phyloP scores from a whole-genome alignment of 2,329 filamentous ascomycete species.

The Alternaria angustiovoidea region DNA sequence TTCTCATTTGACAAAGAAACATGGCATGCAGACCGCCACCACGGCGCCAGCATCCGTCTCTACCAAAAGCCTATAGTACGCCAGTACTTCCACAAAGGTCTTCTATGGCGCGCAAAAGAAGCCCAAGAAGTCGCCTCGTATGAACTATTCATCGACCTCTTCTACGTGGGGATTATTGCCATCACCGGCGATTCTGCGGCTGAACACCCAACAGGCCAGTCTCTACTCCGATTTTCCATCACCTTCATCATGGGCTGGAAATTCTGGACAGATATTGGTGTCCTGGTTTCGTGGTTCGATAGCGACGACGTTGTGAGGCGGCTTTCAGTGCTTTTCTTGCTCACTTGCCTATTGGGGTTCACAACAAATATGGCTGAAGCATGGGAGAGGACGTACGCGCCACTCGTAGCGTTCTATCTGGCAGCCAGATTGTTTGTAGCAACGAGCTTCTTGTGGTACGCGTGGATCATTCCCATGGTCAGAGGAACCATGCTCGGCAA shows the following conservation, averaged over 20 bases:
- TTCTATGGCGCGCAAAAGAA: conserved; percentile 68
- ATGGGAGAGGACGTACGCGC: conserved; percentile 63
- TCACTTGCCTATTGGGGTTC: conserved; percentile 68
- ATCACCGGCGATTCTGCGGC: conserved; percentile 69
- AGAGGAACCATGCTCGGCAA: conserved; percentile 63
- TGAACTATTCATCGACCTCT: conserved; percentile 70
- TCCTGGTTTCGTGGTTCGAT: conserved; percentile 69
- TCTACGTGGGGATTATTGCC: conserved; percentile 71
- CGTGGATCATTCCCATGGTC: conserved; percentile 65
- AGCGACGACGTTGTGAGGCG: conserved; percentile 67
- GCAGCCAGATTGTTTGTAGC: conserved; percentile 63
- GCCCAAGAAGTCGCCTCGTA: conserved; percentile 69
- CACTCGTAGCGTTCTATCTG: conserved; percentile 68
- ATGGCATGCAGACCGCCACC: conserved; percentile 49
- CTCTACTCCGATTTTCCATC: conserved; percentile 67
- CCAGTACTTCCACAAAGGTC: conserved; percentile 72
- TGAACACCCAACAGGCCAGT: conserved; percentile 62
- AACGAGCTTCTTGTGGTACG: conserved; percentile 58
- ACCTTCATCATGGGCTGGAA: conserved; percentile 71
- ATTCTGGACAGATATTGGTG: conserved; percentile 68
- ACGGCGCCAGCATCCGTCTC: conserved; percentile 61
- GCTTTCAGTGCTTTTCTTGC: conserved; percentile 66
- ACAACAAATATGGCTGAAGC: conserved; percentile 69
- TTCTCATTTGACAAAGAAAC: conserved; percentile 44
- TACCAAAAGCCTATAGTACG: conserved; percentile 68